Evolutionary conservation across 768 basidiomycete genomes (phyloP).

Genomic region (Sporobolomyces roseus): DNA sequence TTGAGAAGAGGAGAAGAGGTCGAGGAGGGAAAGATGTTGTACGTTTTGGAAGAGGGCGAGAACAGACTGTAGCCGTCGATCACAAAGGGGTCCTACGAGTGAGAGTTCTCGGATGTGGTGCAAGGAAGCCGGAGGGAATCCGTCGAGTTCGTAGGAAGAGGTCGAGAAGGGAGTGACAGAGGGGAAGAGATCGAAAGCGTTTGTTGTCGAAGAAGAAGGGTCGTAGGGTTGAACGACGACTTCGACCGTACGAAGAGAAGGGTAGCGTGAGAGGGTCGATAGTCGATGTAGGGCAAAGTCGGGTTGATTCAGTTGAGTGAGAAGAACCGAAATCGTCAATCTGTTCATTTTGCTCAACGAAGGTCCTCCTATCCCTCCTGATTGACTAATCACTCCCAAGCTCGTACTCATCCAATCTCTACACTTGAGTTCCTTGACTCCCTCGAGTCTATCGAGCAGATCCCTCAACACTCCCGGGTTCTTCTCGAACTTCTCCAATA

Average conservation of each 20-base stretch:
- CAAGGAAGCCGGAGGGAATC: neutral
- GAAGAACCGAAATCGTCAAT: neutral
- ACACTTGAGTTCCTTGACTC: conserved; percentile 9
- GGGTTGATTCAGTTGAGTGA: conserved; percentile 21
- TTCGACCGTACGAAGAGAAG: neutral
- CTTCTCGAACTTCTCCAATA: conserved; percentile 8
- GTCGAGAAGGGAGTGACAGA: conserved; percentile 5
- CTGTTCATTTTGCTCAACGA: neutral
- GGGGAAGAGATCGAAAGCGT: conserved; percentile 29
- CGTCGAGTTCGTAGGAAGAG: neutral
- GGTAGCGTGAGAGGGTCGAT: neutral
- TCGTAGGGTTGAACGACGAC: conserved; percentile 28
- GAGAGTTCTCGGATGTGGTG: conserved; percentile 2
- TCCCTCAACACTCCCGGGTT: neutral
- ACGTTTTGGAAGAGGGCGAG: conserved; percentile 14
- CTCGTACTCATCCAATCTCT: conserved; percentile 16
- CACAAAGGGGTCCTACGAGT: conserved; percentile 19
- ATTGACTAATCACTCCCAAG: neutral
- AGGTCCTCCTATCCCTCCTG: neutral
- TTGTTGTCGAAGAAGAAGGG: neutral
- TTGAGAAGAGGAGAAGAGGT: conserved; percentile 25
- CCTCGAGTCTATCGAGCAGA: neutral
- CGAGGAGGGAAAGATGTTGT: neutral
- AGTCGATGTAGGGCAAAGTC: conserved; percentile 31
- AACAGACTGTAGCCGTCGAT: conserved; percentile 20